These are phyloP conservation scores for Hippophae gyantsensis DNA, from an alignment of 306 rosid genomes.

Conservation along the genomic window DNA sequence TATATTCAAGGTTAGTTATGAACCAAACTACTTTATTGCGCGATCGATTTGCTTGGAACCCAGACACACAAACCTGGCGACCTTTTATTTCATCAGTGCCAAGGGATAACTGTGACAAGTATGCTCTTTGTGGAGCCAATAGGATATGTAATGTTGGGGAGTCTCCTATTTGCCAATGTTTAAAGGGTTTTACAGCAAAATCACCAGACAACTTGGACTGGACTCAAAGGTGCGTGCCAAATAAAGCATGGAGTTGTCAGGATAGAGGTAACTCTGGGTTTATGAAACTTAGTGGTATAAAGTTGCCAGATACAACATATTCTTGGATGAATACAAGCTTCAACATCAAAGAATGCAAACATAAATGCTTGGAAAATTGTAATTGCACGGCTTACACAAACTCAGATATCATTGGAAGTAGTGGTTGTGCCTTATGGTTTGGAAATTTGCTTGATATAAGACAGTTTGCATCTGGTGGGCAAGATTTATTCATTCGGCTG, in stretches of 20 bases:
- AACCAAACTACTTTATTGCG: neutral
- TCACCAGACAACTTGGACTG: neutral
- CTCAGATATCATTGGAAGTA: conserved; percentile 31
- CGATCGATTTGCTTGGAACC: neutral
- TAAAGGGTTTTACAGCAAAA: conserved; percentile 5
- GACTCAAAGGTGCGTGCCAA: conserved; percentile 8
- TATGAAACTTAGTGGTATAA: neutral
- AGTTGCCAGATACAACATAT: conserved; percentile 5
- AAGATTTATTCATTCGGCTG: conserved; percentile 31
- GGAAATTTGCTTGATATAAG: conserved; percentile 31
- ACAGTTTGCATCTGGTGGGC: conserved; percentile 14
- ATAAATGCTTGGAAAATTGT: conserved; percentile 1
- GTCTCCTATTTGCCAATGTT: conserved; percentile 7
- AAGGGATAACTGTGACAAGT: conserved; percentile 7
- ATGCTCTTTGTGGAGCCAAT: conserved; percentile 8
- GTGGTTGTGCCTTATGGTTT: conserved; percentile 51
- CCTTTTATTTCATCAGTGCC: neutral
- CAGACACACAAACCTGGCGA: neutral
- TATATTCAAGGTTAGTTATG: neutral
- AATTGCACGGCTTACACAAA: conserved; percentile 13
- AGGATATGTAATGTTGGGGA: neutral
- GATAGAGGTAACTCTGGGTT: neutral
- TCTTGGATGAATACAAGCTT: neutral
- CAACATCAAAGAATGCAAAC: neutral
- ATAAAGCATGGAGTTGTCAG: neutral